Evolutionary conservation across 768 basidiomycete species (phyloP), one percentile per base, ranked within the genome.

Genomic region (Hypsizygus marmoreus): DNA sequence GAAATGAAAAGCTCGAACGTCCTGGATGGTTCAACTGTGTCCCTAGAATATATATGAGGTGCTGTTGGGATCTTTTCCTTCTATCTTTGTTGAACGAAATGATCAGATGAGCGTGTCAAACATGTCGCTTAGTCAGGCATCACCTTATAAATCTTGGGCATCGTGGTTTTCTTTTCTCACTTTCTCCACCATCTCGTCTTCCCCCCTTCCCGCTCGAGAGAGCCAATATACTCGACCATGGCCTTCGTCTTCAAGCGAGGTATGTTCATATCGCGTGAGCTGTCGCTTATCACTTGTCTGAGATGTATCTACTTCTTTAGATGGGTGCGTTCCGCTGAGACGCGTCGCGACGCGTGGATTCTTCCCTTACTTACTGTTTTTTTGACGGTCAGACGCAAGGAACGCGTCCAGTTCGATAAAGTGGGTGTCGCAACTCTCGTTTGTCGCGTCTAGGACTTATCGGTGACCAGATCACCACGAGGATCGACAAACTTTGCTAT

Each of bases 361-460:
- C 46, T 25, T 32, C 36, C 29, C 22, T 53, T 54, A 43, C 39
- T 59, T 50, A 59, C 56, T 45, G 26, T 53, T 52, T 11, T 37
- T n/a, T 25, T 16, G n/a, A 13, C 34, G 31, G 56, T 8, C 53
- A 85, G 86, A 47, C 90, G 92, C 53, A 93, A 92, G 69, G 93
- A 95, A 69, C 86, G 83, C 62, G 88, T 95, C 41, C 86, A 91
- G 57, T 95, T 95, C 59, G 93, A 95, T 61, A 95, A 95, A 78
- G 92, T 86, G 55, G 51, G 75, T 47, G 20, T 43, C 16, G 50
- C 47, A 43, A 29, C 23, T 42, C 37, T 35, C 44, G 48, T 48
- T 40, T 37, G 24, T 36, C 36, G 43, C 55, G 48, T 46, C 39
- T 22, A 39, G 31, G 40, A 40, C 49, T 45, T 51, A 59, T 51